Evolutionary conservation across 192 early-diverging fungal species (phyloP).

Genomic region (Gonapodya sp.): DNA sequence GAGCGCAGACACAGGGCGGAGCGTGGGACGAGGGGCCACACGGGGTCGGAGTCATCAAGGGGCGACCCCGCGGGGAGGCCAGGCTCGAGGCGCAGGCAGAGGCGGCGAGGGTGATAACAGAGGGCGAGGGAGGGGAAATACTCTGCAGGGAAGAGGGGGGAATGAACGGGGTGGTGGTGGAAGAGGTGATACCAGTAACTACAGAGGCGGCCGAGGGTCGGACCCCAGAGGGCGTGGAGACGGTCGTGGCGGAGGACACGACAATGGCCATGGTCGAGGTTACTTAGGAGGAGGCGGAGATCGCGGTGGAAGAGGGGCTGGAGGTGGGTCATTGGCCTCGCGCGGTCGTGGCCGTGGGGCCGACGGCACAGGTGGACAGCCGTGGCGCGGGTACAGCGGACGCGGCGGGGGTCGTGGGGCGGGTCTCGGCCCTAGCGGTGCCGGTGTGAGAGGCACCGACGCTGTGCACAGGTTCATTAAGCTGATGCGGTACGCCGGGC

Average conservation of each 20-base stretch:
- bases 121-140: conserved; percentile 14
- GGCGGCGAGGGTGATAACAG: conserved; percentile 16
- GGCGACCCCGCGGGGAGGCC: not conserved
- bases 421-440: not conserved
- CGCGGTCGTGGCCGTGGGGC: not conserved
- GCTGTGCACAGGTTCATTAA: conserved; percentile 4
- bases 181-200: not conserved
- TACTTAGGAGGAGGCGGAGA: conserved; percentile 11
- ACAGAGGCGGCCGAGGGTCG: not conserved
- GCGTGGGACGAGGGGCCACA: not conserved
- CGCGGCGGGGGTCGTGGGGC: not conserved
- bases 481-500: not conserved
- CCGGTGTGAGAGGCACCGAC: not conserved
- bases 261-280: conserved; percentile 13
- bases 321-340: not conserved
- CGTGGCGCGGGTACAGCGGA: not conserved
- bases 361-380: not conserved
- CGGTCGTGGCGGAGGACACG: conserved; percentile 12
- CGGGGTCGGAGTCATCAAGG: not conserved
- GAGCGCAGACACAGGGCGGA: not conserved
- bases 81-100: not conserved
- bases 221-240: conserved; percentile 15
- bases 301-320: conserved; percentile 15
- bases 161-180: conserved; percentile 11
- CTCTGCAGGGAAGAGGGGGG: conserved; percentile 11